A percentile compares a stretch with the other conserved stretches of the same genome.
Evolutionary conservation across 2,329 filamentous ascomycete species (phyloP).

Genomic region (Aureobasidium subglaciale): DNA sequence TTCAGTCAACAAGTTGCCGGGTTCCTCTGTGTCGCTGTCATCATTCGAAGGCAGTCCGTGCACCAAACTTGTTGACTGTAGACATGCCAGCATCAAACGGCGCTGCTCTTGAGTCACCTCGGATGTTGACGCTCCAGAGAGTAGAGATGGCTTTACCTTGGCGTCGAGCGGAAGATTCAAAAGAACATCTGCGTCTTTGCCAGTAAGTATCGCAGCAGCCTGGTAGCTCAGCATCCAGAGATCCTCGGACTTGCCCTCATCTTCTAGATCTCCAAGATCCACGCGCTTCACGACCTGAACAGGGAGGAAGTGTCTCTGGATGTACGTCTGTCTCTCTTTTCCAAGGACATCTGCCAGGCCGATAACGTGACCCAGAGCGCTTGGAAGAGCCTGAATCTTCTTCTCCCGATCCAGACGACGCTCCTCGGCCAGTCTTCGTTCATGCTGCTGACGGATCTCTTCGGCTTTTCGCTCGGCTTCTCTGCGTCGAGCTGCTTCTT

Average conservation of each 20-base stretch:
- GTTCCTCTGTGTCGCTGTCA: background rate
- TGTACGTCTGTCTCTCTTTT: slow-evolving; percentile 8
- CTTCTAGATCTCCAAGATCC: slow-evolving; percentile 9
- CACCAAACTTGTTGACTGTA: slow-evolving; percentile 12
- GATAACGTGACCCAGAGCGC: slow-evolving; percentile 16
- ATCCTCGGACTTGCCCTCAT: slow-evolving; percentile 8
- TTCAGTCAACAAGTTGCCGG: slow-evolving; percentile 11
- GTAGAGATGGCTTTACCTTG: slow-evolving; percentile 2
- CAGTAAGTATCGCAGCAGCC: slow-evolving; percentile 17
- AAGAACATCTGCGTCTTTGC: slow-evolving; percentile 9
- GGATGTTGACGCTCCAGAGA: background rate
- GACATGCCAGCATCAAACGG: slow-evolving; percentile 4
- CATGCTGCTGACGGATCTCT: slow-evolving; percentile 20
- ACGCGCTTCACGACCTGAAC: slow-evolving; percentile 17
- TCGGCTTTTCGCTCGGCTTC: slow-evolving; percentile 20
- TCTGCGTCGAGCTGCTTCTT: slow-evolving; percentile 19
- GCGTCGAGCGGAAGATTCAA: slow-evolving; percentile 13
- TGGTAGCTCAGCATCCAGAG: slow-evolving; percentile 19
- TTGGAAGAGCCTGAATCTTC: slow-evolving; percentile 16
- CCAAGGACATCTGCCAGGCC: background rate
- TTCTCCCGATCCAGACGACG: slow-evolving; percentile 4
- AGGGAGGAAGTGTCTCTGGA: slow-evolving; percentile 17
- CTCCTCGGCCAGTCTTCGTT: slow-evolving; percentile 18
- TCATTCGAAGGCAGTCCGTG: slow-evolving; percentile 7
- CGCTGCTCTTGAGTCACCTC: slow-evolving; percentile 7